phyloP scores from a whole-genome alignment of 768 basidiomycete species.

The Naganishia friedmannii region DNA sequence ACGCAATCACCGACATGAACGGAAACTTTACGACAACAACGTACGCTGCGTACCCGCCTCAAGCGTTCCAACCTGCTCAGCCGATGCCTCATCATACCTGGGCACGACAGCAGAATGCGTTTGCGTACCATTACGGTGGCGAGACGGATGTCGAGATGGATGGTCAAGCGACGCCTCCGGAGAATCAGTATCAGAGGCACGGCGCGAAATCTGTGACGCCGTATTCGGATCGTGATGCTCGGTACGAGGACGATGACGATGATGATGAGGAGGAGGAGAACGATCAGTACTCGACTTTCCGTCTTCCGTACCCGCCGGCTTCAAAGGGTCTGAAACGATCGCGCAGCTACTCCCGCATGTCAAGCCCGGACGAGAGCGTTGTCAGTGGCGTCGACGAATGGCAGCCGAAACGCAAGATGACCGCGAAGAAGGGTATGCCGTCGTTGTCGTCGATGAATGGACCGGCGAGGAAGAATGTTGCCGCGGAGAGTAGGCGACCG shows the following conservation, averaged over 20 bases:
- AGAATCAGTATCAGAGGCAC: not conserved
- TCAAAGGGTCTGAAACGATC: constrained; percentile 5
- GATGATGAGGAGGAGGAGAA: not conserved
- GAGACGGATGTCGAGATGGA: constrained; percentile 28
- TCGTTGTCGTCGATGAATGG: not conserved
- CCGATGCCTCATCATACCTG: constrained; percentile 13
- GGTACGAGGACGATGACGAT: constrained; percentile 6
- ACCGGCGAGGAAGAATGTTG: not conserved
- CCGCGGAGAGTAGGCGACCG: not conserved
- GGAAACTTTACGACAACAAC: constrained; percentile 18
- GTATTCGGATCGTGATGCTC: not conserved
- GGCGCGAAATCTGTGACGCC: not conserved
- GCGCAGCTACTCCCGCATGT: not conserved
- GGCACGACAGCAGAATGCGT: constrained; percentile 25
- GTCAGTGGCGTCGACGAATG: constrained; percentile 22
- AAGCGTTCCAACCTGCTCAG: constrained; percentile 15
- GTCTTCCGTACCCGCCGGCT: not conserved
- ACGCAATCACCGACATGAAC: constrained; percentile 17
- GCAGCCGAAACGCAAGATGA: constrained; percentile 12
- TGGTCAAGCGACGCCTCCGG: constrained; percentile 9
- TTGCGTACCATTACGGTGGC: constrained; percentile 28
- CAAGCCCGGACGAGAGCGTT: not conserved
- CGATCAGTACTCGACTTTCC: not conserved
- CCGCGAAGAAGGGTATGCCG: not conserved
- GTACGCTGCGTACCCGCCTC: constrained; percentile 8